These are phyloP conservation scores for Lentinula boryana DNA, from an alignment of 768 basidiomycete species.

Conservation along the genomic window DNA sequence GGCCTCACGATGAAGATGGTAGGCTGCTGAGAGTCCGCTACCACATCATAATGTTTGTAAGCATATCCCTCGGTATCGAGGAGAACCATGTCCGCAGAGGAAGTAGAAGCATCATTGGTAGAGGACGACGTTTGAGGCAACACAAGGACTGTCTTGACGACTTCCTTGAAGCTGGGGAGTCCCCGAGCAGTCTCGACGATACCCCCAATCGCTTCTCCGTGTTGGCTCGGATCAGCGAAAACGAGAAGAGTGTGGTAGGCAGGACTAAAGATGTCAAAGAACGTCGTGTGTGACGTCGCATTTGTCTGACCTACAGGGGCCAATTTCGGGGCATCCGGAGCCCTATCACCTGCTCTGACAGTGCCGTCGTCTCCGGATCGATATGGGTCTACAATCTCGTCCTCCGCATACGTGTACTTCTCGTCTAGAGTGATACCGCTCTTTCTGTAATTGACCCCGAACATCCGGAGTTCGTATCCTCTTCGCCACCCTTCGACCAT, in stretches of 20 bases:
- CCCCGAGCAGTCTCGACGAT: conserved; percentile 4
- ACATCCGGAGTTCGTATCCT: conserved; percentile 14
- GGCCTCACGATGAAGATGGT: conserved; percentile 35
- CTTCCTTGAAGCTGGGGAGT: conserved; percentile 16
- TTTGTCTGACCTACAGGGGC: conserved; percentile 13
- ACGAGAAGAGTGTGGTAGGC: conserved; percentile 35
- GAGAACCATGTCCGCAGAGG: conserved; percentile 23
- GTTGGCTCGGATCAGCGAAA: conserved; percentile 22
- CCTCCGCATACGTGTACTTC: background rate
- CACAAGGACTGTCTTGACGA: conserved; percentile 23
- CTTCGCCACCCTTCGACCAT: conserved; percentile 5
- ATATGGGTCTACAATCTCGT: conserved; percentile 14
- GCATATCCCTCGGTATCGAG: conserved; percentile 33
- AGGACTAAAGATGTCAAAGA: conserved; percentile 30
- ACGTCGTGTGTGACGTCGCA: conserved; percentile 14
- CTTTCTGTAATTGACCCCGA: conserved; percentile 20
- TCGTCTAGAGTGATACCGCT: conserved; percentile 21
- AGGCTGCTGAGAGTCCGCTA: conserved; percentile 17
- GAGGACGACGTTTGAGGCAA: conserved; percentile 11
- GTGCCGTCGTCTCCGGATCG: conserved; percentile 17
- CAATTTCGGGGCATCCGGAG: conserved; percentile 34
- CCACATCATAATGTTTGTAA: conserved; percentile 26
- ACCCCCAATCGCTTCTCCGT: conserved; percentile 10
- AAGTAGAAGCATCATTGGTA: background rate
- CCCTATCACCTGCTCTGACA: conserved; percentile 37